A percentile compares a stretch with the other conserved stretches of the same genome.
Conservation (phyloP, 2,329 filamentous ascomycete genomes). For the Verticillium alfalfae region DNA sequence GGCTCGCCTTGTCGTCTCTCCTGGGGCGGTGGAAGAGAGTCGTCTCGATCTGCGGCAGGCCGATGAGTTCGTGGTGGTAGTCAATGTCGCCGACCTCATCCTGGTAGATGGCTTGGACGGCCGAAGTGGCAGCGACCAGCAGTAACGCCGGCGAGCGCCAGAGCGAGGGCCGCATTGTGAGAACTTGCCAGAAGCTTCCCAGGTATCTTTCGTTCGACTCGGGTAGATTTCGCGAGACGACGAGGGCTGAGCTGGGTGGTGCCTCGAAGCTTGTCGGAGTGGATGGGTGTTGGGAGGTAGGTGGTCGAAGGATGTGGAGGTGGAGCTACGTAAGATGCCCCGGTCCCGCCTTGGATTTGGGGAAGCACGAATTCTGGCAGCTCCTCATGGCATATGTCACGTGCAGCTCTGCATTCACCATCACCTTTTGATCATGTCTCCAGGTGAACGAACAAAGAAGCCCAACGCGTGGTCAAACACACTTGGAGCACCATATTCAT, state of each 20-base stretch:
- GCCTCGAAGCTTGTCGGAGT: background rate
- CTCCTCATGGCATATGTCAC: background rate
- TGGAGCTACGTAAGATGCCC: conserved; percentile 2
- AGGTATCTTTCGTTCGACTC: background rate
- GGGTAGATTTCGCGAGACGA: background rate
- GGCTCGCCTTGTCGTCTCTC: conserved; percentile 73
- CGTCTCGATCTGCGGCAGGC: conserved; percentile 71
- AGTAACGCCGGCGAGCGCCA: conserved; percentile 9
- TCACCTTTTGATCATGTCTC: background rate
- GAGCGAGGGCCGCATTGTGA: conserved; percentile 13
- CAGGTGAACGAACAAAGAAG: too few species aligned
- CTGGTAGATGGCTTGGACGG: conserved; percentile 66
- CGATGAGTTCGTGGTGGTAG: conserved; percentile 87
- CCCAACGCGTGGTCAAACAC: too few species aligned
- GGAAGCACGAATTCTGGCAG: background rate
- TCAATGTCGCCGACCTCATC: conserved; percentile 92
- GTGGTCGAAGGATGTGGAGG: background rate
- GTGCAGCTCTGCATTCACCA: background rate
- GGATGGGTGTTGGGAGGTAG: background rate
- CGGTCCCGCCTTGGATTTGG: background rate
- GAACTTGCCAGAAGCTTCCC: conserved; percentile 4
- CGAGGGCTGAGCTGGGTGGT: background rate
- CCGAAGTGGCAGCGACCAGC: conserved; percentile 31
- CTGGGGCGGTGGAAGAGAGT: conserved; percentile 94
- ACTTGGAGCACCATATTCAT: too few species aligned